Conservation (phyloP, 2,329 filamentous ascomycete species). For the Pyrenochaeta sp. region DNA sequence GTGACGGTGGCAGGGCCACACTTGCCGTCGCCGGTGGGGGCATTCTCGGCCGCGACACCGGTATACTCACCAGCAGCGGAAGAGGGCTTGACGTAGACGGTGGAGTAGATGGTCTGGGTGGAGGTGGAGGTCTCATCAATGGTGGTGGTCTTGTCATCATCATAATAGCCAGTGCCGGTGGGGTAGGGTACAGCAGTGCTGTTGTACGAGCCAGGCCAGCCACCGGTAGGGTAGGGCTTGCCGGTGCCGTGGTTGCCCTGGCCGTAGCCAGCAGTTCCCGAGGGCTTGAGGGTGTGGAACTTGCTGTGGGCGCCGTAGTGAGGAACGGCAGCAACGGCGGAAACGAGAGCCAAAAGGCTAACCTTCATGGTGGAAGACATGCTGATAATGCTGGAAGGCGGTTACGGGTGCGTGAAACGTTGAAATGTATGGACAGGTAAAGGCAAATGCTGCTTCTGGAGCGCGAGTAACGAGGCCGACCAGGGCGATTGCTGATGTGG, state of each 20-base stretch:
- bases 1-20: slow-evolving; percentile 44
- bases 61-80: slow-evolving; percentile 10
- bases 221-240: slow-evolving; percentile 44
- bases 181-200: slow-evolving; percentile 28
- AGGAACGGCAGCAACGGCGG: slow-evolving; percentile 50
- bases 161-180: slow-evolving; percentile 30
- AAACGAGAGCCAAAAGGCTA: slow-evolving; percentile 54
- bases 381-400: slow-evolving; percentile 33
- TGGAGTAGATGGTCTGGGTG: slow-evolving; percentile 38
- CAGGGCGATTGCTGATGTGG: slow-evolving; percentile 51
- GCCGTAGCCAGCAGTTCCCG: slow-evolving; percentile 8
- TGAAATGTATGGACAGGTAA: slow-evolving; percentile 23
- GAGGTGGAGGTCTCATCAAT: slow-evolving; percentile 34
- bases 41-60: slow-evolving; percentile 25
- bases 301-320: slow-evolving; percentile 40
- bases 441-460: slow-evolving; percentile 48
- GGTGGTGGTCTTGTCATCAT: slow-evolving; percentile 34
- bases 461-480: slow-evolving; percentile 51
- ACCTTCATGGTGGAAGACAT: slow-evolving; percentile 50
- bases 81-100: slow-evolving; percentile 30
- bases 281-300: slow-evolving; percentile 36
- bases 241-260: slow-evolving; percentile 17
- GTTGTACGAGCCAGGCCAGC: slow-evolving; percentile 37
- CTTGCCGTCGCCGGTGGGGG: slow-evolving; percentile 27
- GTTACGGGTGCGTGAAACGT: slow-evolving; percentile 16